A percentile compares a stretch with the other conserved stretches of the same genome.
Conservation (phyloP, 2,329 filamentous ascomycete species). For the Colletotrichum cordylinicola region DNA sequence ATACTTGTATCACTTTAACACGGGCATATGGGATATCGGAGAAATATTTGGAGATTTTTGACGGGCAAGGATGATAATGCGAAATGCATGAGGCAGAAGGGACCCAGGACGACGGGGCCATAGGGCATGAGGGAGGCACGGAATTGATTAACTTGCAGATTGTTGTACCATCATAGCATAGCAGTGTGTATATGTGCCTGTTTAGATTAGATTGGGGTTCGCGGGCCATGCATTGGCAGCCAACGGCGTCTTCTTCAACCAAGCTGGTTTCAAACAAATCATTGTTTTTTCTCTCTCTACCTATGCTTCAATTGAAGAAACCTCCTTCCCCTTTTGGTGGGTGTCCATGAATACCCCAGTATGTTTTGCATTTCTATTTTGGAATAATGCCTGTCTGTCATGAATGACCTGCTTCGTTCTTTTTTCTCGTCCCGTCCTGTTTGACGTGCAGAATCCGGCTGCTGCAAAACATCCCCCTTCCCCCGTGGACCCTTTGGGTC, state of each 20-base stretch:
- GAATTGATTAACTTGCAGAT: background rate
- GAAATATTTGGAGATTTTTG: background rate
- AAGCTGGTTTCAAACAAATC: background rate
- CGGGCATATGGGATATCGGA: background rate
- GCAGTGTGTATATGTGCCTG: background rate
- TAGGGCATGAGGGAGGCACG: background rate
- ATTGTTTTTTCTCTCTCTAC: background rate
- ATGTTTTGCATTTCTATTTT: background rate
- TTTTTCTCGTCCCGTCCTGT: background rate
- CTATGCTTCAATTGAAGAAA: no score
- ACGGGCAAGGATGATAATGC: background rate
- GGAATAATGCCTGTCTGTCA: background rate
- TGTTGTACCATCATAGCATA: background rate
- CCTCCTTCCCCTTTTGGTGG: background rate
- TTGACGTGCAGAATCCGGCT: background rate
- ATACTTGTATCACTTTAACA: background rate
- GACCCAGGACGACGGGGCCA: background rate
- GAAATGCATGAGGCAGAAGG: background rate
- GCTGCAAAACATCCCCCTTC: background rate
- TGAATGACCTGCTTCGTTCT: background rate
- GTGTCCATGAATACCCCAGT: background rate
- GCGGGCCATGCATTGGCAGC: background rate
- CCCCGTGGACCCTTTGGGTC: background rate
- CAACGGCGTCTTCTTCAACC: background rate
- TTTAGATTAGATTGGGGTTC: background rate